These are phyloP conservation scores for Rhododendron mucronatum DNA, from an alignment of 148 eudicot genomes.

Conservation along the genomic window DNA sequence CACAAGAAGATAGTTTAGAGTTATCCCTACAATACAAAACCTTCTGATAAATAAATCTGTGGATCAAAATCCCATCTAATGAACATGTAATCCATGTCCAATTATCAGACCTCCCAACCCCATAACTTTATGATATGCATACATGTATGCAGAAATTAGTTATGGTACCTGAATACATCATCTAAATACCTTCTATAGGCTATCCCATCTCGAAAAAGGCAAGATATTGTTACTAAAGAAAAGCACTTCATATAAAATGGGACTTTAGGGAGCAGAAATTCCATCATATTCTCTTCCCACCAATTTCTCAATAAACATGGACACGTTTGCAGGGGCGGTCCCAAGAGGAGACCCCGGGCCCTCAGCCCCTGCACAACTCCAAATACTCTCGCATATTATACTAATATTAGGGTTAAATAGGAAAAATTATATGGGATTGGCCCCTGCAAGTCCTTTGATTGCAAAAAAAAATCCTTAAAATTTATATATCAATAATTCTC, in stretches of 20 bases:
- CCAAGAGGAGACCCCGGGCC: not conserved
- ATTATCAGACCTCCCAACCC: not conserved
- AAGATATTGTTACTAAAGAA: not conserved
- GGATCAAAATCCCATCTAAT: not conserved
- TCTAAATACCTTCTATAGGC: not conserved
- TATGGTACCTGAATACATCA: not conserved
- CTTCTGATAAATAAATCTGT: not conserved
- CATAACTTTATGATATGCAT: not conserved
- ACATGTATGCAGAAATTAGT: not conserved
- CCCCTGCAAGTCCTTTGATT: not conserved
- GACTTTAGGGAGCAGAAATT: not conserved
- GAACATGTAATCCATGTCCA: not conserved
- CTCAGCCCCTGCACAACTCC: not conserved
- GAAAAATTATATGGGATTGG: not conserved
- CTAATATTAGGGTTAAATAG: not conserved
- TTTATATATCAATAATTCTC: no score
- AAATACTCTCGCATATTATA: not conserved
- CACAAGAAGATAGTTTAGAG: slow-evolving; percentile 81
- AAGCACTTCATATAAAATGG: not conserved
- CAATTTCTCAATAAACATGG: not conserved
- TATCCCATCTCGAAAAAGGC: not conserved
- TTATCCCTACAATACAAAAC: slow-evolving; percentile 56
- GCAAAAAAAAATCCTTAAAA: not conserved
- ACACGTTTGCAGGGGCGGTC: not conserved
- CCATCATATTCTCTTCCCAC: not conserved